These are phyloP conservation scores for Aegilops longissima DNA, from an alignment of 176 grass and related monocot genomes.

Conservation along the genomic window DNA sequence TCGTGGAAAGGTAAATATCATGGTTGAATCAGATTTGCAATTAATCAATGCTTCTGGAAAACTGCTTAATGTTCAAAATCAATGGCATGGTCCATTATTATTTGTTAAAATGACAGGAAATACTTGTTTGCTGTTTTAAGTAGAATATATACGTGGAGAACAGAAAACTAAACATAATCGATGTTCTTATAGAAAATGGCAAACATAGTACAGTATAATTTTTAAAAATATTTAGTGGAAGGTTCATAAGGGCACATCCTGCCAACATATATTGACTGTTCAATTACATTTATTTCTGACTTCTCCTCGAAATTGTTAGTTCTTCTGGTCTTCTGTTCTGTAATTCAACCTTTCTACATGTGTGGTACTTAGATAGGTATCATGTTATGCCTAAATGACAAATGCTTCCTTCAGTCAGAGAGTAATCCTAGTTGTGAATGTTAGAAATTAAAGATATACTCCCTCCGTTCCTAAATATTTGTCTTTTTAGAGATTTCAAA, in stretches of 20 bases:
- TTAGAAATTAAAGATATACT: neutral
- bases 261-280: neutral
- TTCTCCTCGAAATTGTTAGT: neutral
- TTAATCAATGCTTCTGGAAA: slow-evolving; percentile 15
- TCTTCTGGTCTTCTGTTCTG: neutral
- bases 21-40: neutral
- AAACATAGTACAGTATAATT: neutral
- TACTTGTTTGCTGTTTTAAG: neutral
- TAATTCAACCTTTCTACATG: neutral
- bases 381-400: neutral
- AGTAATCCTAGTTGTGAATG: neutral
- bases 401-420: neutral
- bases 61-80: slow-evolving; percentile 1
- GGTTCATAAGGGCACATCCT: neutral
- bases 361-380: neutral
- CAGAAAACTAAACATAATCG: neutral
- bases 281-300: neutral
- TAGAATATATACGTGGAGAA: neutral
- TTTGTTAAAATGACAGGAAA: slow-evolving; percentile 1
- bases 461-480: too few species aligned
- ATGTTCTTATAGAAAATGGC: neutral
- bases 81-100: neutral
- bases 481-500: too few species aligned
- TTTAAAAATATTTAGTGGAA: neutral
- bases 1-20: slow-evolving; percentile 77